Evolutionary conservation across 2,329 filamentous ascomycete genomes (phyloP).

Genomic region (Mariannaea sp.): DNA sequence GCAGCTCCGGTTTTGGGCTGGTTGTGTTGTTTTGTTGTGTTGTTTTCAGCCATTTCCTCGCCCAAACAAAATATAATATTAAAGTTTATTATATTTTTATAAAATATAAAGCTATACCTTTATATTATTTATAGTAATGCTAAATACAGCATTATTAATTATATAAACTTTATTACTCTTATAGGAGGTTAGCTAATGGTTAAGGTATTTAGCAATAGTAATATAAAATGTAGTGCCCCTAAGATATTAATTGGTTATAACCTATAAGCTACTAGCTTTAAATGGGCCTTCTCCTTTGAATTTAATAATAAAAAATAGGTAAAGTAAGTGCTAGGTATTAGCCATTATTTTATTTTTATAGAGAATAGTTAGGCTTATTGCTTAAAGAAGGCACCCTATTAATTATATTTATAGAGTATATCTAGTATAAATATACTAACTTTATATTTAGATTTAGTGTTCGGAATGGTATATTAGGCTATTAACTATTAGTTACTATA

Average conservation of each 20-base stretch:
- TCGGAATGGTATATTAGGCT: constrained; percentile 6
- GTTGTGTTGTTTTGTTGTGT: too few relatives aligned
- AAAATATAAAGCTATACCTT: constrained; percentile 43
- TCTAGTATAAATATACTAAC: constrained; percentile 21
- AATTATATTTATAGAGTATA: constrained; percentile 20
- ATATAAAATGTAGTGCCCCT: constrained; percentile 42
- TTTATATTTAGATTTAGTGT: not conserved
- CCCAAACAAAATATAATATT: too few relatives aligned
- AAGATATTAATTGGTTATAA: constrained; percentile 45
- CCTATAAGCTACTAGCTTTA: constrained; percentile 41
- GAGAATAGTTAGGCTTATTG: constrained; percentile 7
- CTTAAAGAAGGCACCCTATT: not conserved
- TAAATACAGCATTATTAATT: constrained; percentile 25
- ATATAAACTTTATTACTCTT: constrained; percentile 34
- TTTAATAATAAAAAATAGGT: constrained; percentile 26
- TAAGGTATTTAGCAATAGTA: constrained; percentile 40
- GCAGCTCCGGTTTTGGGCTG: too few relatives aligned
- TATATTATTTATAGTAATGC: constrained; percentile 40
- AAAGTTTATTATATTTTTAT: constrained; percentile 37
- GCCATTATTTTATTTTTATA: not conserved
- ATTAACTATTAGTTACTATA: constrained; percentile 1
- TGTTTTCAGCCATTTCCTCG: too few relatives aligned
- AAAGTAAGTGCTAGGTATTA: constrained; percentile 4
- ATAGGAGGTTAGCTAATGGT: constrained; percentile 30
- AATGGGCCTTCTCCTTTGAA: constrained; percentile 37